Conservation (phyloP, 371 early-diverging fungal species). For the Rhizopus sp. region DNA sequence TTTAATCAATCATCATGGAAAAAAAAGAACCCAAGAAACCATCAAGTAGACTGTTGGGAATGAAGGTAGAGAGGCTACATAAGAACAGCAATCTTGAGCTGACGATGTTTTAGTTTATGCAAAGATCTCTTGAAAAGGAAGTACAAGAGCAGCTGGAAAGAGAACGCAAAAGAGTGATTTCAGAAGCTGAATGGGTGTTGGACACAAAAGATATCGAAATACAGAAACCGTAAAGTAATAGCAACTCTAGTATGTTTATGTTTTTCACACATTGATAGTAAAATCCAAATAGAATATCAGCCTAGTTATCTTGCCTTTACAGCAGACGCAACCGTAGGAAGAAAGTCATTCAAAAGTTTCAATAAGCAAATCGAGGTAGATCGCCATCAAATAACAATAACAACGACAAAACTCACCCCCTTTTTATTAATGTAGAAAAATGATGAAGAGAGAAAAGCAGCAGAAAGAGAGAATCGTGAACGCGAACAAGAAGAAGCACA, state of each 20-base stretch:
- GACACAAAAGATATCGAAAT: constrained; percentile 44
- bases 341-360: constrained; percentile 55
- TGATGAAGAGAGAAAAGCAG: constrained; percentile 17
- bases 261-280: constrained; percentile 27
- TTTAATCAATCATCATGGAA: constrained; percentile 1
- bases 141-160: constrained; percentile 27
- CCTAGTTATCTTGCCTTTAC: constrained; percentile 52
- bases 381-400: not conserved
- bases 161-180: constrained; percentile 54
- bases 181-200: constrained; percentile 61
- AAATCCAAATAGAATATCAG: constrained; percentile 54
- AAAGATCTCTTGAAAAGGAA: constrained; percentile 52
- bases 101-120: constrained; percentile 50
- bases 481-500: constrained; percentile 17
- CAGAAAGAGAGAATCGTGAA: constrained; percentile 28
- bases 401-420: not conserved
- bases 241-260: not conserved
- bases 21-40: constrained; percentile 35
- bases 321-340: constrained; percentile 37
- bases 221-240: constrained; percentile 51
- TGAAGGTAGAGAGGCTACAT: constrained; percentile 33
- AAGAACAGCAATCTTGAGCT: not conserved
- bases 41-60: constrained; percentile 46
- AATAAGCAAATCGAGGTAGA: constrained; percentile 49
- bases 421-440: constrained; percentile 5